Percentiles rank a stretch among this genome's conserved stretches.
Evolutionary conservation across 2,329 filamentous ascomycete species (phyloP).

Genomic region (Pestalotiopsis sp.): DNA sequence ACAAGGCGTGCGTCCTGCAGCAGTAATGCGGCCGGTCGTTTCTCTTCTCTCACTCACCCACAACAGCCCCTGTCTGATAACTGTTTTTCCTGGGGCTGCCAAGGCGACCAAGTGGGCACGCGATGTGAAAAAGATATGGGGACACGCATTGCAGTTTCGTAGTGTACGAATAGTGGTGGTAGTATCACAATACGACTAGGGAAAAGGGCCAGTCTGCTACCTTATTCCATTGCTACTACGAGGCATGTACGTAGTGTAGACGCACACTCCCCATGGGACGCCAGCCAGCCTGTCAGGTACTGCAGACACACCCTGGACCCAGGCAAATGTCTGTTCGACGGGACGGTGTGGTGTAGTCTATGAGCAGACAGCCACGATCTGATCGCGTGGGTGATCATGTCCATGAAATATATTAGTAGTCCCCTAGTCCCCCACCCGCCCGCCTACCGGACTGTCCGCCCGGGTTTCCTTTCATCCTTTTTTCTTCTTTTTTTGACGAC

Average conservation of each 20-base stretch:
- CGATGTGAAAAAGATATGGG: not conserved
- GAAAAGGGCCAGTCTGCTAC: not conserved
- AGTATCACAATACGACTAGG: slow-evolving; percentile 8
- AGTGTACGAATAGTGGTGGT: not conserved
- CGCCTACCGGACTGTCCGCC: slow-evolving; percentile 7
- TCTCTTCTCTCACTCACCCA: not conserved
- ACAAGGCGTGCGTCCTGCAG: not conserved
- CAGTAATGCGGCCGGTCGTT: not conserved
- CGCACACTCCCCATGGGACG: not conserved
- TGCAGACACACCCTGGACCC: not conserved
- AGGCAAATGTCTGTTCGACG: not conserved
- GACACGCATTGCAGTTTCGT: slow-evolving; percentile 13
- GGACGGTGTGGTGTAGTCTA: not conserved
- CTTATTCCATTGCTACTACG: not conserved
- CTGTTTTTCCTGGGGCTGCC: slow-evolving; percentile 10
- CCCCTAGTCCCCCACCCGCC: slow-evolving; percentile 11
- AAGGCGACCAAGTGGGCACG: slow-evolving; percentile 8
- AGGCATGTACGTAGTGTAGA: not conserved
- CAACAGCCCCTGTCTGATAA: slow-evolving; percentile 8
- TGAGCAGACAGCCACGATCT: not conserved
- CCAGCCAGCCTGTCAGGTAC: not conserved
- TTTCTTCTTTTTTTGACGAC: not conserved
- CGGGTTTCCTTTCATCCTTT: slow-evolving; percentile 3
- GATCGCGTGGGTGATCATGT: slow-evolving; percentile 13
- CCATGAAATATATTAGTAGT: slow-evolving; percentile 15